Evolutionary conservation across 1,284 basidiomycete genomes (phyloP), one percentile per base, ranked within the genome.

Genomic region (Ustilago lituana): DNA sequence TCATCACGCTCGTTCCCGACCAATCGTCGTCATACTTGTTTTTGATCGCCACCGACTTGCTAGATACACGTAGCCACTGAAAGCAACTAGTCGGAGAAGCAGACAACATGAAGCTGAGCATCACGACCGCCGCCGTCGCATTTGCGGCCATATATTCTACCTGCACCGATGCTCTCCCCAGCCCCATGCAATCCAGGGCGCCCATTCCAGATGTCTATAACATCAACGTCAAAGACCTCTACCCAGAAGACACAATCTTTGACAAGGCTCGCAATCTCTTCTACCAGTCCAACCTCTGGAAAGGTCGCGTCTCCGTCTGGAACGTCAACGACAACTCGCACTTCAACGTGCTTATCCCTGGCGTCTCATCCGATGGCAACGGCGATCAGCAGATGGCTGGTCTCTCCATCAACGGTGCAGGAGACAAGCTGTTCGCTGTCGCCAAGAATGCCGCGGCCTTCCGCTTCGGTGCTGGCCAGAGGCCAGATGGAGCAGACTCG

Each of bases 231-330:
- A 76, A 71, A 55, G 65, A 79, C 53, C 64, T 78, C 29, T 68
- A 71, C 19, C 78, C 78, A 1, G 78, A 80, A 62, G 78, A 79
- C 43, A 63, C 64, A 14, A 60, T 75, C 24, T 79, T 68, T 33
- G 77, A 80, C 58, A 43, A 38, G 23, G 60, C 63, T 10, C 74
- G 73, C 33, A 52, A 68, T 43, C 31, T 77, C 9, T 78, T 67
- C 58, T 79, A 78, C 69, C 78, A 78, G 51, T 78, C 76, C 23
- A 80, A 79, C 56, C 60, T 79, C 14, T 80, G 72, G 71, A 74
- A 76, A 50, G 78, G 78, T 5, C 55, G 51, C 15, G 59, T 80
- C 14, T 68, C 68, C 0, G 75, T 76, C 3, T 74, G 54, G 54
- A 63, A 74, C 50, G 43, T 53, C 14, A 54, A 49, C 24, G 49